Evolutionary conservation across 176 grass and related monocot genomes (phyloP).

Genomic region (Elymus sibiricus): DNA sequence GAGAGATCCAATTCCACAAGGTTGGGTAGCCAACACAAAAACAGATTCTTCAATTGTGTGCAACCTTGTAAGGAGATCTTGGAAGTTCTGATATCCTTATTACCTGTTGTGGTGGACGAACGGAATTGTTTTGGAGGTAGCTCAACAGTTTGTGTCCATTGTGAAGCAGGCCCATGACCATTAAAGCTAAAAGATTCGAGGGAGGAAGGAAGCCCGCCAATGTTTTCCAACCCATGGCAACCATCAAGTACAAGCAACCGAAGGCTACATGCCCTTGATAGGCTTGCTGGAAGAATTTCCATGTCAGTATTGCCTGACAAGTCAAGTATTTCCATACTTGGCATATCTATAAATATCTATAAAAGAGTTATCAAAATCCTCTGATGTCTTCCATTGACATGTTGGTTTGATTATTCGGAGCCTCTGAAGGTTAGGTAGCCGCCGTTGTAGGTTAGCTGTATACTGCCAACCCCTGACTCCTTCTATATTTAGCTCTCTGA

Average conservation of each 20-base stretch:
- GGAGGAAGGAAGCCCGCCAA: too few relatives aligned
- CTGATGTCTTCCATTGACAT: too few relatives aligned
- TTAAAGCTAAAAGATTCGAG: too few relatives aligned
- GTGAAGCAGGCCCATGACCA: too few relatives aligned
- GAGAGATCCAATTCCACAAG: conserved; percentile 4
- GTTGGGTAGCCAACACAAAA: background rate
- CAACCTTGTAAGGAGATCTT: conserved; percentile 9
- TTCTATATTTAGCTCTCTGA: background rate
- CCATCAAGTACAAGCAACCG: background rate
- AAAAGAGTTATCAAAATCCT: background rate
- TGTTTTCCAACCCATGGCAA: background rate
- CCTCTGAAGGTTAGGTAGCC: background rate
- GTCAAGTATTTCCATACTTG: background rate
- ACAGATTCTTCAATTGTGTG: background rate
- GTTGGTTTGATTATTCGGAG: background rate
- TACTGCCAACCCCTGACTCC: background rate
- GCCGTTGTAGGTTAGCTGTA: background rate
- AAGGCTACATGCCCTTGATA: background rate
- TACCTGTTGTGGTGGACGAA: background rate
- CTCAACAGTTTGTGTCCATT: too few relatives aligned
- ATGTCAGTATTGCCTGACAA: background rate
- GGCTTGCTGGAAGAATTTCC: background rate
- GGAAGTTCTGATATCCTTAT: background rate
- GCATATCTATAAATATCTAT: background rate
- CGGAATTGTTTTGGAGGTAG: too few relatives aligned